Base-by-base conservation (phyloP, 75 land plant species). In the Sequoiadendron giganteum region DNA sequence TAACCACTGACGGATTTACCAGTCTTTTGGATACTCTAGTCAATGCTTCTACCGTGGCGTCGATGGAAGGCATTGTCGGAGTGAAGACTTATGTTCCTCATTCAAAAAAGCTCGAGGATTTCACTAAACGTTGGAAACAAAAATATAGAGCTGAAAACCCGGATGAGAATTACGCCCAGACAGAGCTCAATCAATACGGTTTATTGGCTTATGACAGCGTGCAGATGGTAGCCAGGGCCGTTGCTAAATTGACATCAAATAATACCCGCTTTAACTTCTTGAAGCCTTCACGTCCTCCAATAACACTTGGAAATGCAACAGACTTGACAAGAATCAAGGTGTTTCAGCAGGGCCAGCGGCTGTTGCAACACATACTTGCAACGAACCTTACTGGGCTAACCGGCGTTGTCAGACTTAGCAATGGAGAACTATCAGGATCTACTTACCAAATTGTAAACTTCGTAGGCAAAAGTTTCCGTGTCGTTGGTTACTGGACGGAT, bases 141-240 rank as follows among this genome's bases (percentile, higher is more conserved):
- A 40, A 42, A 28, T 88, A 86, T 21, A 21, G 87, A 39, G 6
- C 10, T 0, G 83, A 90, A 36, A 81, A 90, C 43, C 91, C 88
- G 1, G 80, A 82, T 3, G 87, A 89, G 75, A 83, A 82, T 45
- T 45, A 45, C 48, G 48, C 48, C 2, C 49, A 90, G 36, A 16
- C 56, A 38, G 58, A 58, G 49, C 89, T 90, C 4, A 88, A 89
- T 49, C 80, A 88, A 38, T 73, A 92, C 78, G 93, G 87, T 10
- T 47, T 92, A 19, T 75, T 77, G 28, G 93, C 95, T 9, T 94
- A 92, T 89, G 95, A 94, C 61, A 42, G 87, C 47, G 87, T 91
- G 34, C 47, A 21, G 30, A 48, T 48, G 25, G 40, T 92, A 1
- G 77, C 89, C 18, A 2, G 32, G 18, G 90, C 92, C 14, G 40